phyloP scores from a whole-genome alignment of 495 filamentous ascomycete genomes.

The Paragyromitra xinjiangensis region DNA sequence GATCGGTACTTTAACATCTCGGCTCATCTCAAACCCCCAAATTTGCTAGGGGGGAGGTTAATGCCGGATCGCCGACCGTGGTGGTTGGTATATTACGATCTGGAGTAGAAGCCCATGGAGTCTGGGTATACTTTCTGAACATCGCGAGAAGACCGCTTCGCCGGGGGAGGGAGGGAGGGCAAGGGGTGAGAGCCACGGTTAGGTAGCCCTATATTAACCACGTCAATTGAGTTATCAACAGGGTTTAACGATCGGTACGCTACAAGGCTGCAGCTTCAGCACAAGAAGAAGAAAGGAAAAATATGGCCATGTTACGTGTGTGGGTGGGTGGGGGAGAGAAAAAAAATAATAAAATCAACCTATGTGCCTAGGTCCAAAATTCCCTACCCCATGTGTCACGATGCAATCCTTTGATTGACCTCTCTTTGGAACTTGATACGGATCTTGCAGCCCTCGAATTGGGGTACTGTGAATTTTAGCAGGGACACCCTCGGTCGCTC shows the following conservation, averaged over 20 bases:
- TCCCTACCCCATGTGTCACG: constrained; percentile 36
- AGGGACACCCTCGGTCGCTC: constrained; percentile 47
- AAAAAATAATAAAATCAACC: background rate
- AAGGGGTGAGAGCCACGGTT: constrained; percentile 35
- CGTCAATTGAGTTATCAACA: constrained; percentile 45
- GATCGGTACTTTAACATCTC: constrained; percentile 17
- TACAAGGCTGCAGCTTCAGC: constrained; percentile 43
- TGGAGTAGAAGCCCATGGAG: constrained; percentile 13
- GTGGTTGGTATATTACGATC: constrained; percentile 38
- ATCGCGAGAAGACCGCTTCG: constrained; percentile 3
- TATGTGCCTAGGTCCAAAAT: constrained; percentile 34
- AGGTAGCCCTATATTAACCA: constrained; percentile 50
- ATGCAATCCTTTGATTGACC: constrained; percentile 22
- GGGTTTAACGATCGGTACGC: constrained; percentile 49
- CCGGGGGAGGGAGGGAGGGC: background rate
- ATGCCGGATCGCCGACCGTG: constrained; percentile 39
- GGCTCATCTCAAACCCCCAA: constrained; percentile 28
- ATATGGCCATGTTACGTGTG: background rate
- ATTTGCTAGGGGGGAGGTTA: constrained; percentile 12
- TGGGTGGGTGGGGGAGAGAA: constrained; percentile 13
- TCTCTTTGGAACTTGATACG: constrained; percentile 29
- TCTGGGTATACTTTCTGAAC: constrained; percentile 20
- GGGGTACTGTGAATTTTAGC: constrained; percentile 1
- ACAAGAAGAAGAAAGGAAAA: constrained; percentile 10
- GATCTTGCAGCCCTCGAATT: constrained; percentile 39